Evolutionary conservation across 2,329 filamentous ascomycete species (phyloP), one percentile per base, ranked within the genome.

Genomic region (Acrodontium crateriforme): DNA sequence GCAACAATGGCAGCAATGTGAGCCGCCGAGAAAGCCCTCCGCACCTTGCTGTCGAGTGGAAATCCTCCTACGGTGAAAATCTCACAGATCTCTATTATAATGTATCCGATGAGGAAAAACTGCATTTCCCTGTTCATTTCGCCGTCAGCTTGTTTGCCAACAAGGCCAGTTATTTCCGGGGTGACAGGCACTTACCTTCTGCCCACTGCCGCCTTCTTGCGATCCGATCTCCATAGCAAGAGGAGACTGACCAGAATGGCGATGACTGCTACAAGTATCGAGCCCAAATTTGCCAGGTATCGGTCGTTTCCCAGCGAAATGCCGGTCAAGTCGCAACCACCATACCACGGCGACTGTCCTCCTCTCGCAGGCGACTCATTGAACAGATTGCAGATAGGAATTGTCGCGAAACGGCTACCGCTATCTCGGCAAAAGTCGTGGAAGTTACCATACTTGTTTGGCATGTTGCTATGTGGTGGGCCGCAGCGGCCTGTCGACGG

Each of bases 51-150:
- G 41, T 70, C 62, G 12, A 94, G 59, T 3, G 87, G 84, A 46
- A 98, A 87, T 16, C 77, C 80, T 42, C 89, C 89, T 18, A 95
- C 74, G 0, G 84, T 85, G 59, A 98, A 94, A 47, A 98, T 93
- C 55, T 95, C 89, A 58, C 85, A 94, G 46, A 98, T 80, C 45
- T 80, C 74, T 36, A 95, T 74, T 33, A 95, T 58, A 32, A 92
- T 78, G 54, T 83, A 98, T 27, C 79, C 77, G 22, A 81, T 37
- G 27, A 98, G 70, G 59, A 98, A 95, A 18, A 94, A 48, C 65
- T 98, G 89, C 71, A 98, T 95, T 58, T 98, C 89, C 55, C 89
- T 92, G 48, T 31, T 18, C 16, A 22, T 24, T 20, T 16, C 8
- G 9, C 14, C 23, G 22, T 26, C 18, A 18, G 3, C 11, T 18